phyloP scores from a whole-genome alignment of 2,329 filamentous ascomycete genomes.

The Talaromyces funiculosus region DNA sequence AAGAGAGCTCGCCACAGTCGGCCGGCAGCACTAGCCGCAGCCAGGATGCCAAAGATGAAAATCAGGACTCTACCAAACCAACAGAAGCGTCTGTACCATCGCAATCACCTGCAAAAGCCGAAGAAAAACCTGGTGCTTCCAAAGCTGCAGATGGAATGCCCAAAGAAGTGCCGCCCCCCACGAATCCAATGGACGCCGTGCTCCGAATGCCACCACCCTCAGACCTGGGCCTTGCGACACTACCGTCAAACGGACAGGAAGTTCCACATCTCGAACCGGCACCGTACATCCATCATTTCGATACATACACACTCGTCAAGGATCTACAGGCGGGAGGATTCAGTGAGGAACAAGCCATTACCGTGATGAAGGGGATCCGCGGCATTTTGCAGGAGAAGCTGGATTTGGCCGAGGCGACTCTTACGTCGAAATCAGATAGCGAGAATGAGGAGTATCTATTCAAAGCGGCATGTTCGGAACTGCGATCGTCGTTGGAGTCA shows the following conservation, averaged over 20 bases:
- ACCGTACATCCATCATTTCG: slow-evolving; percentile 91
- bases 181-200: slow-evolving; percentile 35
- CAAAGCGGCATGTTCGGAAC: slow-evolving; percentile 84
- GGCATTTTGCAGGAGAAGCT: slow-evolving; percentile 71
- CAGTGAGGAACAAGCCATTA: slow-evolving; percentile 67
- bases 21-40: not conserved
- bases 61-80: not conserved
- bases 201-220: slow-evolving; percentile 39
- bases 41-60: not conserved
- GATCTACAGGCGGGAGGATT: slow-evolving; percentile 69
- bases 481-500: slow-evolving; percentile 79
- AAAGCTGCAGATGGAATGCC: not conserved
- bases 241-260: slow-evolving; percentile 37
- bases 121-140: not conserved
- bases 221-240: slow-evolving; percentile 26
- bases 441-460: slow-evolving; percentile 96
- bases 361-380: slow-evolving; percentile 87
- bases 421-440: slow-evolving; percentile 86
- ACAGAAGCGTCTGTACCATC: not conserved
- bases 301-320: slow-evolving; percentile 84
- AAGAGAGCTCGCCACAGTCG: slow-evolving; percentile 9
- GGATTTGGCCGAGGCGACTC: slow-evolving; percentile 67
- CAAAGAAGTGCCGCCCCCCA: slow-evolving; percentile 7
- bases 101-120: slow-evolving; percentile 2
- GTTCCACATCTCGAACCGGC: slow-evolving; percentile 62